A percentile compares a stretch with the other conserved stretches of the same genome.
phyloP scores from a whole-genome alignment of 2,329 filamentous ascomycete genomes.

The Aspergillus ochraceoroseus region DNA sequence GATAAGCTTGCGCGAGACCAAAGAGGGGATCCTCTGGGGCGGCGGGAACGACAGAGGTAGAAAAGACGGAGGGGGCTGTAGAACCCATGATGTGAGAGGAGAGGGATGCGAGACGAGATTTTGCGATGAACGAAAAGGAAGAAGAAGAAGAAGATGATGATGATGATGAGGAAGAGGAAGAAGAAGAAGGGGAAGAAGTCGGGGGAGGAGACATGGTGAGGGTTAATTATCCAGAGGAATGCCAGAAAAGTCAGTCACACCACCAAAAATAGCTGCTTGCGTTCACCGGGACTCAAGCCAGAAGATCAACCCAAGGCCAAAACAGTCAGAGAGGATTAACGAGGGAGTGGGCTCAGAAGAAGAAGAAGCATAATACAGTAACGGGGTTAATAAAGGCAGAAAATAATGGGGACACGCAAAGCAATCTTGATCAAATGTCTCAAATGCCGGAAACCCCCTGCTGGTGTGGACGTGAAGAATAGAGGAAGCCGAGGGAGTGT shows the following conservation, averaged over 20 bases:
- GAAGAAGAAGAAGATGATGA: slow-evolving; percentile 14
- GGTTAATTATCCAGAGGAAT: too few species aligned
- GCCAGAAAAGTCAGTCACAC: slow-evolving; percentile 20
- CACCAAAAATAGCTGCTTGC: slow-evolving; percentile 31
- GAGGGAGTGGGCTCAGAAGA: too few species aligned
- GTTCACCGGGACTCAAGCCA: slow-evolving; percentile 29
- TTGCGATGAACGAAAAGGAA: slow-evolving; percentile 19
- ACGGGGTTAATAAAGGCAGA: too few species aligned
- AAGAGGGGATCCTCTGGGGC: slow-evolving; percentile 95
- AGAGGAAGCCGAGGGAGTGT: too few species aligned
- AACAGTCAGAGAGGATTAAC: too few species aligned
- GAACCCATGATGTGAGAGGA: slow-evolving; percentile 61
- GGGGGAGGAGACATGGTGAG: slow-evolving; percentile 23
- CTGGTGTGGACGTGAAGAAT: too few species aligned
- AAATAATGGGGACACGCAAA: too few species aligned
- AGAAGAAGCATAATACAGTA: too few species aligned
- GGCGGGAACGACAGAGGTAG: slow-evolving; percentile 71
- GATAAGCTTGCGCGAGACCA: slow-evolving; percentile 82
- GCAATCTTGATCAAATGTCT: too few species aligned
- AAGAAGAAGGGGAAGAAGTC: slow-evolving; percentile 9
- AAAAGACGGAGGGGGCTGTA: slow-evolving; percentile 62
- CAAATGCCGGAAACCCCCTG: too few species aligned
- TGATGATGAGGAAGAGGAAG: slow-evolving; percentile 17
- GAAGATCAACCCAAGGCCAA: too few species aligned
- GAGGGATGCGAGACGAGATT: slow-evolving; percentile 33